Evolutionary conservation across 768 basidiomycete species (phyloP).

Genomic region (Termitomyces eurrhizus): DNA sequence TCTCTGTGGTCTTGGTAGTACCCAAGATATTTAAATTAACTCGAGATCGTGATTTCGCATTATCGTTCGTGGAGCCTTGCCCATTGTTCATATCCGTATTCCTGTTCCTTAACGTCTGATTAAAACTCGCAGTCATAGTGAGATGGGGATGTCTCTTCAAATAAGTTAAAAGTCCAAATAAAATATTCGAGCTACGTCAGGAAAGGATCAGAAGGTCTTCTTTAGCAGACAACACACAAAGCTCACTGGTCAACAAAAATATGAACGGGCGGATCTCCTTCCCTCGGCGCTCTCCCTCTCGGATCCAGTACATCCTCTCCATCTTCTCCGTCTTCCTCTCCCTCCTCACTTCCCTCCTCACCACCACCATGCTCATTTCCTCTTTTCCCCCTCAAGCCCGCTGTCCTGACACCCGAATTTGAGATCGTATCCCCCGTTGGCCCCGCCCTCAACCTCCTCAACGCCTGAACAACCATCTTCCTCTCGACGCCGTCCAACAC

Average conservation of each 20-base stretch:
- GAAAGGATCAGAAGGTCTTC: neutral
- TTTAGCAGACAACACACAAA: neutral
- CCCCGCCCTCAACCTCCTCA: neutral
- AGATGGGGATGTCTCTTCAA: slow-evolving; percentile 47
- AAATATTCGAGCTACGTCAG: slow-evolving; percentile 71
- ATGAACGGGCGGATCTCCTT: slow-evolving; percentile 34
- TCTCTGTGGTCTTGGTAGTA: neutral
- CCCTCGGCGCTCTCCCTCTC: slow-evolving; percentile 27
- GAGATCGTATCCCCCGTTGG: neutral
- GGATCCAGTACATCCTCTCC: slow-evolving; percentile 29
- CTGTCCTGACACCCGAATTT: neutral
- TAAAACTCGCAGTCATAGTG: neutral
- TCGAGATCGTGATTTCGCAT: neutral
- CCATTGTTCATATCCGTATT: neutral
- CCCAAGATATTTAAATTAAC: neutral
- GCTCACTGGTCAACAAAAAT: slow-evolving; percentile 61
- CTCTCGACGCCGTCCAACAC: slow-evolving; percentile 11
- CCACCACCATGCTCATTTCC: neutral
- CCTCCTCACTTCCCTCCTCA: neutral
- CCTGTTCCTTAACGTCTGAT: neutral
- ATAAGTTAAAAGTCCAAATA: slow-evolving; percentile 76
- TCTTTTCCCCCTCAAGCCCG: neutral
- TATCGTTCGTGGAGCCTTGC: neutral
- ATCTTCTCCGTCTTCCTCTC: slow-evolving; percentile 7
- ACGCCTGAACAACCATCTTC: slow-evolving; percentile 9